Evolutionary conservation across 2,329 filamentous ascomycete species (phyloP).

Genomic region (Xylaria sp.): DNA sequence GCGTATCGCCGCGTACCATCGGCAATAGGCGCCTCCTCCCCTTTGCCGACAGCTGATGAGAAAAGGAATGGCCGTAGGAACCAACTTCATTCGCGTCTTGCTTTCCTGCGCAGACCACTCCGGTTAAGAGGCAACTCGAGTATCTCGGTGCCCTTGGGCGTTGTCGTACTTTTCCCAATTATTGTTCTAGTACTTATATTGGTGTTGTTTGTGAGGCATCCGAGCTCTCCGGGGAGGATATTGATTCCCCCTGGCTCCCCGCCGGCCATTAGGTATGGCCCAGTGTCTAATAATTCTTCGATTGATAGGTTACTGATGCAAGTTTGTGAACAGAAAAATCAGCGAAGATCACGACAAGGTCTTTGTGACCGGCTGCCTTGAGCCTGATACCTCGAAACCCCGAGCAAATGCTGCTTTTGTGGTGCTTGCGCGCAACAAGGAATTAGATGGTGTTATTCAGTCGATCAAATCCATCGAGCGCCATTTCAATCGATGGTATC

Average conservation of each 20-base stretch:
- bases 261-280: constrained; percentile 84
- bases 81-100: constrained; percentile 65
- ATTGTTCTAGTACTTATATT: constrained; percentile 92
- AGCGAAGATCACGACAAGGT: constrained; percentile 98
- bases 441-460: constrained; percentile 93
- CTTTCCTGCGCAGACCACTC: constrained; percentile 87
- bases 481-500: constrained; percentile 98
- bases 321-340: constrained; percentile 76
- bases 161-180: constrained; percentile 91
- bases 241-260: constrained; percentile 89
- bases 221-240: constrained; percentile 81
- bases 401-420: constrained; percentile 96
- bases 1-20: constrained; percentile 62
- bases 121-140: constrained; percentile 90
- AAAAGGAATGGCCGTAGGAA: constrained; percentile 53
- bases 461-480: constrained; percentile 98
- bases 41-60: constrained; percentile 63
- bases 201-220: constrained; percentile 87
- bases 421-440: constrained; percentile 94
- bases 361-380: constrained; percentile 88
- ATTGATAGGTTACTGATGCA: constrained; percentile 23
- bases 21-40: constrained; percentile 49
- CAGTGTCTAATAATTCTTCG: background rate
- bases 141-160: constrained; percentile 89
- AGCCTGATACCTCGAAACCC: constrained; percentile 79